Conservation (phyloP, 768 basidiomycete genomes). For the Leccinum longicurvipes region DNA sequence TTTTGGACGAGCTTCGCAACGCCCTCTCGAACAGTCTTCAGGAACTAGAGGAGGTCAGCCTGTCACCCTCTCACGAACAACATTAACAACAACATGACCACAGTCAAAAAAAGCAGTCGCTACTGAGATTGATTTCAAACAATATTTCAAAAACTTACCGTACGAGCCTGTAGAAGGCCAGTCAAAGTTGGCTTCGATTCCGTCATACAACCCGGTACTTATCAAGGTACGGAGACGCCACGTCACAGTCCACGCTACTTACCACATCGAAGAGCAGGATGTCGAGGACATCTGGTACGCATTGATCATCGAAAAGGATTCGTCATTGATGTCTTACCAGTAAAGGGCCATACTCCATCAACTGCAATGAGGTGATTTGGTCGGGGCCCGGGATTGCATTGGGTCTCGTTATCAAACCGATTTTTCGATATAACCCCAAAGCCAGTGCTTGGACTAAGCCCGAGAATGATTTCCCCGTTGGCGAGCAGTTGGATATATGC, state of each 20-base stretch:
- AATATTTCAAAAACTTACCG: neutral
- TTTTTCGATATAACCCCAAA: conserved; percentile 27
- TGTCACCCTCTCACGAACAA: neutral
- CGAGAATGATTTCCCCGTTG: conserved; percentile 7
- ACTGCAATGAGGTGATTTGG: conserved; percentile 21
- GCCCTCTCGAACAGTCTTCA: conserved; percentile 12
- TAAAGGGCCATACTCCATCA: conserved; percentile 11
- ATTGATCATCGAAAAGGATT: neutral
- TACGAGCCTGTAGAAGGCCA: conserved; percentile 16
- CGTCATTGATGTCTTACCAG: conserved; percentile 3
- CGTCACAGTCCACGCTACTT: neutral
- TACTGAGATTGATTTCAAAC: conserved; percentile 18
- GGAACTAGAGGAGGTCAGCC: conserved; percentile 23
- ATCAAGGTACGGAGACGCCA: conserved; percentile 14
- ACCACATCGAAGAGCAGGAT: conserved; percentile 3
- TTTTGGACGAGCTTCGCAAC: conserved; percentile 18
- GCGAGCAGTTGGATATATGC: conserved; percentile 21
- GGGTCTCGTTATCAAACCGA: conserved; percentile 25
- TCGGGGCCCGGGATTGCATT: conserved; percentile 18
- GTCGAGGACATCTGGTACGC: conserved; percentile 8
- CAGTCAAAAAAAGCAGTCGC: conserved; percentile 12
- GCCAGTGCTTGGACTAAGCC: conserved; percentile 13
- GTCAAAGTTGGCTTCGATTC: conserved; percentile 7
- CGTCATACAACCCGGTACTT: neutral
- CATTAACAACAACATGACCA: neutral